Evolutionary conservation across 441 rosid genomes (phyloP).

Genomic region (Erodium texanum): DNA sequence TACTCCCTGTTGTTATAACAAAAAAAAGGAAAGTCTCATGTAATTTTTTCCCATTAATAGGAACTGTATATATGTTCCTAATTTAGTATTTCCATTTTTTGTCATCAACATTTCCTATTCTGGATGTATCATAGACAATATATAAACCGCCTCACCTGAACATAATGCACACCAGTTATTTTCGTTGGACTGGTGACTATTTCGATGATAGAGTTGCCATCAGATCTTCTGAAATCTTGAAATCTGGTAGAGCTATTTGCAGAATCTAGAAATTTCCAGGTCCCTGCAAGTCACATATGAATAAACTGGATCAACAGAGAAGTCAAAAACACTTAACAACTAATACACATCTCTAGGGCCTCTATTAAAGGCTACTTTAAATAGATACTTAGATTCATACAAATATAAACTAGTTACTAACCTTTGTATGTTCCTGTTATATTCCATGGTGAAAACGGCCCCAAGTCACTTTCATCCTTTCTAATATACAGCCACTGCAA

Average conservation of each 20-base stretch:
- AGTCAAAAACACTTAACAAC: too few species aligned
- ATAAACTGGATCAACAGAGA: neutral
- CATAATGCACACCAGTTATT: constrained; percentile 88
- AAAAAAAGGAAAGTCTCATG: neutral
- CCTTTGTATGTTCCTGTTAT: constrained; percentile 99
- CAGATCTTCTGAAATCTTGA: constrained; percentile 65
- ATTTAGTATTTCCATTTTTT: neutral
- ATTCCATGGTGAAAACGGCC: constrained; percentile 74
- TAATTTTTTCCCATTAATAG: neutral
- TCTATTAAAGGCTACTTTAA: too few species aligned
- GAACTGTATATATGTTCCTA: neutral
- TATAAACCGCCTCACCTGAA: constrained; percentile 51
- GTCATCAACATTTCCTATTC: constrained; percentile 2
- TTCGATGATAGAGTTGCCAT: constrained; percentile 73
- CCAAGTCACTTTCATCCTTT: constrained; percentile 56
- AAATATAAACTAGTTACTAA: constrained; percentile 30
- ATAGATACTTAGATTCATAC: constrained; percentile 4
- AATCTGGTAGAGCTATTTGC: constrained; percentile 73
- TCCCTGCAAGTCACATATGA: constrained; percentile 35
- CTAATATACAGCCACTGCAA: constrained; percentile 65
- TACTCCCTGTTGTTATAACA: constrained; percentile 58
- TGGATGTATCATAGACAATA: neutral
- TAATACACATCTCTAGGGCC: too few species aligned
- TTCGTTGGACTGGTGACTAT: constrained; percentile 79
- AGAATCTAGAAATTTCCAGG: constrained; percentile 77